Evolutionary conservation across 1,284 basidiomycete species (phyloP).

Genomic region (Ganoderma resinaceum): DNA sequence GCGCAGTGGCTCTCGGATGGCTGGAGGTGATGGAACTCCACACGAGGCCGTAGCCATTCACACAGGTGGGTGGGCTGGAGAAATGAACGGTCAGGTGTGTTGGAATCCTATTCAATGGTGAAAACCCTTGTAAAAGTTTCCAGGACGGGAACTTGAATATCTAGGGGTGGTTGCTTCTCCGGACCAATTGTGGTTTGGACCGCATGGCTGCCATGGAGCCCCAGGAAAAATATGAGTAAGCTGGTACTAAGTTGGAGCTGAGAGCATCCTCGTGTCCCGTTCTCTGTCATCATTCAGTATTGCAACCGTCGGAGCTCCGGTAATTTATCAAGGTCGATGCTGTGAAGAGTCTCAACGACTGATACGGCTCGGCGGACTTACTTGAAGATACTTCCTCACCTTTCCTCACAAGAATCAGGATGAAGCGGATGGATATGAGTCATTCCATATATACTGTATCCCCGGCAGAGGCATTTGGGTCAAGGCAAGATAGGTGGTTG

Average conservation of each 20-base stretch:
- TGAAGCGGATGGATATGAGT: background rate
- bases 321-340: background rate
- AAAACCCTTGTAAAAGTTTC: background rate
- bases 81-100: background rate
- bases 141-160: background rate
- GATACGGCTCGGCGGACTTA: too few relatives aligned
- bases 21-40: background rate
- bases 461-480: background rate
- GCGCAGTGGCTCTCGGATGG: background rate
- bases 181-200: background rate
- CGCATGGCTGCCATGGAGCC: background rate
- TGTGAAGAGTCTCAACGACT: background rate
- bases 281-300: background rate
- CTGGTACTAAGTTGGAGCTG: background rate
- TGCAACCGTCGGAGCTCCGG: background rate
- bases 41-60: background rate
- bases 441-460: too few relatives aligned
- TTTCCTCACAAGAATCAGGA: too few relatives aligned
- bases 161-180: background rate
- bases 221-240: background rate
- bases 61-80: background rate
- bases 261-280: background rate
- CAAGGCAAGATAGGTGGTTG: background rate
- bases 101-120: background rate
- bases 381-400: too few relatives aligned